Evolutionary conservation across 441 rosid species (phyloP).

Genomic region (Macaranga tanarius): DNA sequence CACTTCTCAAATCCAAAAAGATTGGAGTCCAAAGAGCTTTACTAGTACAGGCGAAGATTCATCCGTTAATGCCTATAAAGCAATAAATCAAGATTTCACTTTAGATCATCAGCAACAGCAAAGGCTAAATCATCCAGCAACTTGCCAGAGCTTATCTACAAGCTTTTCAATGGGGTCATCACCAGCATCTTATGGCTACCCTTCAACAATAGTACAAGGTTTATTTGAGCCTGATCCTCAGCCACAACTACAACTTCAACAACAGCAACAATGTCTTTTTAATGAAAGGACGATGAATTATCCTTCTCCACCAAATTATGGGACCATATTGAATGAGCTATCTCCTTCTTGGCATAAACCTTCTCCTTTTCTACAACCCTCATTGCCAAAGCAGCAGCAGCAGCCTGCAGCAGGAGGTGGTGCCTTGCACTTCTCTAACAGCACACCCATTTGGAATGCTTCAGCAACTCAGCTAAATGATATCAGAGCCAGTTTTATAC

Average conservation of each 20-base stretch:
- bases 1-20: slow-evolving; percentile 42
- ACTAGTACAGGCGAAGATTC: slow-evolving; percentile 36
- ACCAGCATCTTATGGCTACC: slow-evolving; percentile 40
- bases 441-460: slow-evolving; percentile 50
- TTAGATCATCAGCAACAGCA: slow-evolving; percentile 29
- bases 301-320: slow-evolving; percentile 27
- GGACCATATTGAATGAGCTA: slow-evolving; percentile 31
- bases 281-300: slow-evolving; percentile 41
- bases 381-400: slow-evolving; percentile 38
- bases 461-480: slow-evolving; percentile 36
- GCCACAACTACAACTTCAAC: slow-evolving; percentile 44
- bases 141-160: slow-evolving; percentile 25
- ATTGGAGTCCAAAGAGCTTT: slow-evolving; percentile 48
- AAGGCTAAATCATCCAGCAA: slow-evolving; percentile 16
- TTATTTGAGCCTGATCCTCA: slow-evolving; percentile 51
- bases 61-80: slow-evolving; percentile 33
- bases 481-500: slow-evolving; percentile 27
- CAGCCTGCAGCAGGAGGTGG: slow-evolving; percentile 26
- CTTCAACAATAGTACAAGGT: slow-evolving; percentile 47
- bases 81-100: slow-evolving; percentile 44
- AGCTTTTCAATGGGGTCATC: slow-evolving; percentile 31
- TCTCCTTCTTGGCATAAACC: slow-evolving; percentile 42
- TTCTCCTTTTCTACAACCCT: slow-evolving; percentile 34
- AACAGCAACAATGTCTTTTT: slow-evolving; percentile 41
- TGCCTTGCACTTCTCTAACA: slow-evolving; percentile 50